Evolutionary conservation across 306 rosid genomes (phyloP), one percentile per base, ranked within the genome.

Genomic region (Mucuna pruriens): DNA sequence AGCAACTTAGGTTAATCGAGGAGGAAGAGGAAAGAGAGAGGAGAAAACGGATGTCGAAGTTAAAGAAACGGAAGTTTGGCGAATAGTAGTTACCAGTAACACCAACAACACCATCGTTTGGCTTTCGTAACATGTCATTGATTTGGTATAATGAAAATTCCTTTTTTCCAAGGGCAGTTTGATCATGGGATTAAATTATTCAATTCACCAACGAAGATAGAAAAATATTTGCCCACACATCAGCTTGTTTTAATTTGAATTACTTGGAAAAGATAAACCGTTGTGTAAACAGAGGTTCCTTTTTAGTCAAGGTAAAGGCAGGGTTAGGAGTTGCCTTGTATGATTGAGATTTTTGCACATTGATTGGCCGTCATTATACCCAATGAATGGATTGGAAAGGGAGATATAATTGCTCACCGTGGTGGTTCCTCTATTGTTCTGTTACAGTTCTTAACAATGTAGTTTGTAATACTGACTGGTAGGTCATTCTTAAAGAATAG

Each of bases 1-100:
- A 90, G 83, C 85, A 92, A 74, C 88, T 77, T 36, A 79, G 84
- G 62, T 33, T 86, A 78, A 86, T 91, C 16, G 89, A 89, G 79
- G 87, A 84, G 64, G 95, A 91, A 78, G 95, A 91, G 74, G 85
- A 85, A 80, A 79, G 83, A 45, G 91, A 82, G 49, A 81, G 85
- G 63, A 40, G 29, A 80, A 86, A 89, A n/a, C 83, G 84, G 52
- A 6, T 76, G 84, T 76, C 84, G 2, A 90, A 77, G 83, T 75
- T 83, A 61, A 90, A 88, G 86, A 90, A 78, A 82, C 90, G 86
- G 6, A 80, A 63, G 85, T 57, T 80, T 6, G 85, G 64, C 26
- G 10, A 34, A 23, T 9, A 71, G 62, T 65, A 25, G 36, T 55
- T 71, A 12, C 16, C 39, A 33, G 63, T 17, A 25, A 38, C 49